Percentiles rank a stretch among this genome's conserved stretches.
Conservation (phyloP, 2,329 filamentous ascomycete genomes). For the Tolypocladium album region DNA sequence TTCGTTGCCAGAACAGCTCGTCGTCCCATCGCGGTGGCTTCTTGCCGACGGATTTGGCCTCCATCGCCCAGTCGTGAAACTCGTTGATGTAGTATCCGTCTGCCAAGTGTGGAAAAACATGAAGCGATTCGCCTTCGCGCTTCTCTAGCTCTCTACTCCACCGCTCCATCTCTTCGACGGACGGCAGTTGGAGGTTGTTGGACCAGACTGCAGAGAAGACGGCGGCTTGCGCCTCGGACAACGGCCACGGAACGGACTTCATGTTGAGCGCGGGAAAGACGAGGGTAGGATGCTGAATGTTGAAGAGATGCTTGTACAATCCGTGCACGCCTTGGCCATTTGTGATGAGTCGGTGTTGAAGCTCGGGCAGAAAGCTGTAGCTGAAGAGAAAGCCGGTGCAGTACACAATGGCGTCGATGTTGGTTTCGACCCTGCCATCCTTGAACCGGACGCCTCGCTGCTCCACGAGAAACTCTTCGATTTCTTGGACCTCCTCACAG, state of each 20-base stretch:
- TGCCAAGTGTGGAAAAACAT: constrained; percentile 19
- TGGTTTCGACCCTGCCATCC: constrained; percentile 51
- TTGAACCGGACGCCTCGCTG: constrained; percentile 54
- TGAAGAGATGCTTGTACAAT: constrained; percentile 72
- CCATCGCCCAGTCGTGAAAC: constrained; percentile 50
- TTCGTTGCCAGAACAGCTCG: constrained; percentile 61
- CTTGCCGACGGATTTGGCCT: constrained; percentile 47
- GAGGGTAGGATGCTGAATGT: constrained; percentile 64
- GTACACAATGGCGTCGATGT: constrained; percentile 71
- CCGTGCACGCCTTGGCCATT: constrained; percentile 60
- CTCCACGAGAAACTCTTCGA: constrained; percentile 42
- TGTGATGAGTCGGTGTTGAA: constrained; percentile 45
- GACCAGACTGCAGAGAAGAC: constrained; percentile 70
- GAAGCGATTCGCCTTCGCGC: constrained; percentile 20
- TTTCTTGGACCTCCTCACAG: constrained; percentile 44
- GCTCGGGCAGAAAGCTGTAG: constrained; percentile 56
- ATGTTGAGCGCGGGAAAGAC: constrained; percentile 67
- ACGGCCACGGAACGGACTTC: constrained; percentile 78
- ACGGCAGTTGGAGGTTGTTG: constrained; percentile 55
- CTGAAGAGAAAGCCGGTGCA: constrained; percentile 86
- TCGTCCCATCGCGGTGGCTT: constrained; percentile 61
- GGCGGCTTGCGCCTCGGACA: constrained; percentile 70
- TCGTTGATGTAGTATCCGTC: constrained; percentile 64
- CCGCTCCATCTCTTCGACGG: constrained; percentile 48
- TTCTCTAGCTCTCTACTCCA: constrained; percentile 59